phyloP scores from a whole-genome alignment of 2,329 filamentous ascomycete species.

The Aspergillus clavatus region DNA sequence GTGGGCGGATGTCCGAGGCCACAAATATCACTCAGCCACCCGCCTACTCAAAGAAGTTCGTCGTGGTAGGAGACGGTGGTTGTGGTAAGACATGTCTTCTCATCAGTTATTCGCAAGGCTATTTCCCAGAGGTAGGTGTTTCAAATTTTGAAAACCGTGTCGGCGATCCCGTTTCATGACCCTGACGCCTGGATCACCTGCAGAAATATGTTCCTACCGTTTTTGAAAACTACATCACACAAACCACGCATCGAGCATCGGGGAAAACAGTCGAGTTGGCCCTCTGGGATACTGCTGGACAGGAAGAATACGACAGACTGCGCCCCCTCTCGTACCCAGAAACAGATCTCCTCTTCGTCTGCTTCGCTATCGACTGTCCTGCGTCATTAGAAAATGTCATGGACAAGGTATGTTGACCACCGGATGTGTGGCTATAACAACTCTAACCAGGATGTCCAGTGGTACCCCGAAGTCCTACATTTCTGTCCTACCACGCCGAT shows the following conservation, averaged over 20 bases:
- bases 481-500: slow-evolving; percentile 97
- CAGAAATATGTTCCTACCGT: slow-evolving; percentile 99
- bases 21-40: slow-evolving; percentile 88
- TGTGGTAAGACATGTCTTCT: slow-evolving; percentile 98
- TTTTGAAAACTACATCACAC: slow-evolving; percentile 99
- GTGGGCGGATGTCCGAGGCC: slow-evolving; percentile 68
- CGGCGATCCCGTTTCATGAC: background rate
- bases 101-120: slow-evolving; percentile 98
- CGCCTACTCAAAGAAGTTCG: slow-evolving; percentile 97
- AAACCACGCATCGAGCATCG: slow-evolving; percentile 78
- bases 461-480: slow-evolving; percentile 98
- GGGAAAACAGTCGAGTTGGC: slow-evolving; percentile 96
- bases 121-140: slow-evolving; percentile 85
- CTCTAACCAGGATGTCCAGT: slow-evolving; percentile 52
- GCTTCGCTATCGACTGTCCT: slow-evolving; percentile 97
- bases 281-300: slow-evolving; percentile 96
- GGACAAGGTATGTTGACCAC: slow-evolving; percentile 70
- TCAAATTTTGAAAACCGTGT: background rate
- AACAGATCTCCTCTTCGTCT: slow-evolving; percentile 96
- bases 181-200: slow-evolving; percentile 10
- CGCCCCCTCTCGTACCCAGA: slow-evolving; percentile 95
- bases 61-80: slow-evolving; percentile 94
- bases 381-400: slow-evolving; percentile 98
- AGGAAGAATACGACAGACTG: slow-evolving; percentile 96
- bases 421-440: slow-evolving; percentile 9